phyloP scores from a whole-genome alignment of 2,329 filamentous ascomycete genomes.

The Scytalidium sp. region DNA sequence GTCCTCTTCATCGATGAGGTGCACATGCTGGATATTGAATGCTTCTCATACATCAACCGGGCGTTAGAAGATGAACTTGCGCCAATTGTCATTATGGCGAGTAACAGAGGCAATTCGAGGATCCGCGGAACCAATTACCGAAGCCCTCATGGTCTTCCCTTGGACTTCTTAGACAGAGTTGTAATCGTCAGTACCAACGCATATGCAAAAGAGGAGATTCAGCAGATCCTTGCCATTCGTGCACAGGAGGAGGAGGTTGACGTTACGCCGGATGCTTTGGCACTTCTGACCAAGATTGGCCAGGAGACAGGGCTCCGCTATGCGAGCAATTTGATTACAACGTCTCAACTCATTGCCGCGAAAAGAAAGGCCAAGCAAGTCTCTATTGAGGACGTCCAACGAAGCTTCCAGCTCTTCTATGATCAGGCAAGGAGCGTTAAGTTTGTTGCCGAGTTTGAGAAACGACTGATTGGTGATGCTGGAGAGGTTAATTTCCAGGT shows the following conservation, averaged over 20 bases:
- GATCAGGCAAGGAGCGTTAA: conserved; percentile 84
- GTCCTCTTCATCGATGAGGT: conserved; percentile 99
- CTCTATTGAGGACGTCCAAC: conserved; percentile 81
- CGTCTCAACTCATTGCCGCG: conserved; percentile 80
- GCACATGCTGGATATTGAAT: conserved; percentile 99
- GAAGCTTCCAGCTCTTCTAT: conserved; percentile 92
- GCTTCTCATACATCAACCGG: conserved; percentile 97
- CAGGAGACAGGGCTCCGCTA: conserved; percentile 90
- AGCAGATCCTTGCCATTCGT: conserved; percentile 87
- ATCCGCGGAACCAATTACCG: conserved; percentile 93
- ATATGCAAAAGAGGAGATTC: conserved; percentile 81
- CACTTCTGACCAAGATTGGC: conserved; percentile 92
- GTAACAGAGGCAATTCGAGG: conserved; percentile 86
- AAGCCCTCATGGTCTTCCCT: conserved; percentile 87
- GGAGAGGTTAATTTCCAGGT: conserved; percentile 72
- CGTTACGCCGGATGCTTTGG: conserved; percentile 82
- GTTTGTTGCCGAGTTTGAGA: conserved; percentile 88
- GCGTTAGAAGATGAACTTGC: conserved; percentile 92
- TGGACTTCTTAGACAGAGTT: conserved; percentile 94
- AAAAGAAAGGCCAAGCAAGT: conserved; percentile 87
- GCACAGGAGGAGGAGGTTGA: conserved; percentile 97
- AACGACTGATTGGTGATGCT: conserved; percentile 85
- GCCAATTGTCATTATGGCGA: conserved; percentile 98
- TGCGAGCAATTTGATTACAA: conserved; percentile 96
- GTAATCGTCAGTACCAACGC: conserved; percentile 93